These are phyloP conservation scores for Epicoccum sorghinum DNA, from an alignment of 2,329 filamentous ascomycete species.

Conservation along the genomic window DNA sequence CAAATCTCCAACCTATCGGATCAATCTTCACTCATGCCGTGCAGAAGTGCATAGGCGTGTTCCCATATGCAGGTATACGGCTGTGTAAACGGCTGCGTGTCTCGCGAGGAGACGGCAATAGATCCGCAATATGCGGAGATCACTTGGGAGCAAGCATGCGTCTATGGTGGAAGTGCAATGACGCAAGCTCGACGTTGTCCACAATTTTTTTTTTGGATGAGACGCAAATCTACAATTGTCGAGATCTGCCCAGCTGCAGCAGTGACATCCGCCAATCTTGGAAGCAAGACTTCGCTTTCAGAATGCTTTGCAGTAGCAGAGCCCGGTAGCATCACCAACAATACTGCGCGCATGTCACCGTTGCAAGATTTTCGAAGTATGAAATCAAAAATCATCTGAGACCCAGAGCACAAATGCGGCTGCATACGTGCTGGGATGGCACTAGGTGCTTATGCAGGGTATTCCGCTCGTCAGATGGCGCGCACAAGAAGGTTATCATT, in stretches of 20 bases:
- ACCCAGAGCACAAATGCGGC: conserved; percentile 7
- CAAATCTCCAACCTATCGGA: conserved; percentile 18
- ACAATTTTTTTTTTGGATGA: conserved; percentile 17
- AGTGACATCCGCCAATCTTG: background rate
- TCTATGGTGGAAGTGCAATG: conserved; percentile 31
- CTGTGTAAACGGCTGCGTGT: conserved; percentile 26
- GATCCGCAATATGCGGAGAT: conserved; percentile 40
- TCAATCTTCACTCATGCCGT: conserved; percentile 22
- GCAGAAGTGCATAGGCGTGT: conserved; percentile 26
- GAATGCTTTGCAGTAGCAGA: background rate
- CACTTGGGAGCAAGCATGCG: conserved; percentile 23
- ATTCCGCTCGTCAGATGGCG: conserved; percentile 23
- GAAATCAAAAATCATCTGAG: conserved; percentile 1
- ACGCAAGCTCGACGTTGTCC: conserved; percentile 31
- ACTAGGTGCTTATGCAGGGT: conserved; percentile 28
- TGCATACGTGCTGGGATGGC: conserved; percentile 7
- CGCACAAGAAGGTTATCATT: conserved; percentile 22
- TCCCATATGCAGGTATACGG: conserved; percentile 25
- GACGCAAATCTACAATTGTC: conserved; percentile 13
- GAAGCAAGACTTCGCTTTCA: background rate
- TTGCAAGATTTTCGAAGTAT: background rate
- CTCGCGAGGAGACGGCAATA: conserved; percentile 43
- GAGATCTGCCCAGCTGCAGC: background rate
- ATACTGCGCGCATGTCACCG: conserved; percentile 2
- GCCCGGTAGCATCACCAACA: background rate